Base-by-base conservation (phyloP, 192 early-diverging fungal species). In the Mortierella antarctica region DNA sequence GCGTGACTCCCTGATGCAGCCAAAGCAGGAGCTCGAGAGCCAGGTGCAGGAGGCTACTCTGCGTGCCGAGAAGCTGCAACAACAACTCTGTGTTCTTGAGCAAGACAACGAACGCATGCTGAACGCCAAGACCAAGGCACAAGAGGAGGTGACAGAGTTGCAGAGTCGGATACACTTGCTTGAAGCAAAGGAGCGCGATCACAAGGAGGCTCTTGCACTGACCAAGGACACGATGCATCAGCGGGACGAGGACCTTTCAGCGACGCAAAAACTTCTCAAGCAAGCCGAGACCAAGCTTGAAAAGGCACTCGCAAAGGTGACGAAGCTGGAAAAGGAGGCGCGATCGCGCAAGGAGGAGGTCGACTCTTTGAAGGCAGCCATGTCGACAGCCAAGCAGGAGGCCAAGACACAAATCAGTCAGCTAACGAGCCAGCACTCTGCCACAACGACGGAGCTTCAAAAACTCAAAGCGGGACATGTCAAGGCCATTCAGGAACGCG, bases 201-300 rank as follows among this genome's bases (percentile, higher is more conserved):
- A 49, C 15, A 71, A 60, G 44, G 75, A 78, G 6, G 62, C 75
- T 6, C 57, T 78, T 4, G 41, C n/a, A 2, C 56, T 78, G 15
- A 63, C 75, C 42, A 78, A 71, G 50, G 67, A 70, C 3, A 78
- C 75, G 5, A 78, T 78, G 5, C 55, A 78, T 21, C 75, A 71
- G 21, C 67, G 75, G 0, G 75, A 78, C 31, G 57, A 78, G 39
- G 75, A 78, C 18, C 68, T 78, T 5, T 67, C 58, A 7, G 31
- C 56, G 13, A 39, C 51, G 11, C 55, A 53, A 23, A 63, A 59
- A 11, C 31, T 48, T 7, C 44, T 71, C 15, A 46, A 66, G 49
- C 23, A 51, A 14, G 15, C 48, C 5, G 62, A 78, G 41, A 45
- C 21, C 21, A 44, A 53, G 7, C 23, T 61, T 7, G 75, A 65